These are phyloP conservation scores for Ambrosiella cleistominuta DNA, from an alignment of 2,329 filamentous ascomycete species.

Conservation along the genomic window DNA sequence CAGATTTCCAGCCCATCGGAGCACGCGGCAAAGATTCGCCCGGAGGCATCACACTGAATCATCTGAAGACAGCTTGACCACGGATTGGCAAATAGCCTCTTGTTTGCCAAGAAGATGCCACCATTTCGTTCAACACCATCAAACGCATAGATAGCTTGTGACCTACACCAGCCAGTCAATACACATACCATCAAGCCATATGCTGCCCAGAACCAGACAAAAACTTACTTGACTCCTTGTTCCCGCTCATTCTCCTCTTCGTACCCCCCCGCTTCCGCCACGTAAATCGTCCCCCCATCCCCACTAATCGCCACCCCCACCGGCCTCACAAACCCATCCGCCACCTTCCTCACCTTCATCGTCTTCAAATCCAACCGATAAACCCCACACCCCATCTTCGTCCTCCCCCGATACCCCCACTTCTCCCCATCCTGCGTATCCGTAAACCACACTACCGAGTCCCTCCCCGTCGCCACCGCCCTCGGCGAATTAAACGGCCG, in stretches of 20 bases:
- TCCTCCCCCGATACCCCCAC: slow-evolving; percentile 27
- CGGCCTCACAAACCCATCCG: slow-evolving; percentile 29
- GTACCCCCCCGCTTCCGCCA: slow-evolving; percentile 25
- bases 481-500: slow-evolving; percentile 32
- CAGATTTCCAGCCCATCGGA: slow-evolving; percentile 33
- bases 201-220: background rate
- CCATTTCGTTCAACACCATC: slow-evolving; percentile 18
- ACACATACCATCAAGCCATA: slow-evolving; percentile 14
- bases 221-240: background rate
- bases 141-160: slow-evolving; percentile 20
- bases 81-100: slow-evolving; percentile 32
- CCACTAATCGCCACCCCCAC: slow-evolving; percentile 31
- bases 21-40: slow-evolving; percentile 32
- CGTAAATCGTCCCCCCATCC: slow-evolving; percentile 26
- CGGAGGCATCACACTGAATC: slow-evolving; percentile 22
- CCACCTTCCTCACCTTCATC: slow-evolving; percentile 25
- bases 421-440: slow-evolving; percentile 31
- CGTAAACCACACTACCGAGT: slow-evolving; percentile 32
- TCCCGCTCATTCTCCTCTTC: background rate
- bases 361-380: slow-evolving; percentile 28
- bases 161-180: slow-evolving; percentile 15
- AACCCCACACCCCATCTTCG: slow-evolving; percentile 28
- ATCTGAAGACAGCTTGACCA: slow-evolving; percentile 19
- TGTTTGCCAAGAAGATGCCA: slow-evolving; percentile 26
- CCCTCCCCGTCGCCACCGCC: slow-evolving; percentile 27